Base-by-base conservation (phyloP, 768 basidiomycete species). In the Psilocybe subaeruginosa region DNA sequence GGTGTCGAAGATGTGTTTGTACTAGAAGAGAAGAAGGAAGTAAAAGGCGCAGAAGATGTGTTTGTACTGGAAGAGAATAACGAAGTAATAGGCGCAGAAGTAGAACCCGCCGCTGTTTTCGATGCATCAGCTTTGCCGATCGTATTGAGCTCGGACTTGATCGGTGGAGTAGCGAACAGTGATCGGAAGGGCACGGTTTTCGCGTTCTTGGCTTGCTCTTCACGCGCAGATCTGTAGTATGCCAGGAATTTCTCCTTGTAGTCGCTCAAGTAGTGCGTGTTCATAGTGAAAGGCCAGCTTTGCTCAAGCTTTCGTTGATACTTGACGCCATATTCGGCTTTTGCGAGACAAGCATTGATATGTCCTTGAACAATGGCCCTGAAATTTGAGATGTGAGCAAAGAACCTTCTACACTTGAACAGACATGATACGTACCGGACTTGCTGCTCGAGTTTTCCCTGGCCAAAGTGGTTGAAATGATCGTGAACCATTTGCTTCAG, bases 281-380 rank as follows among this genome's bases (percentile, higher is more conserved):
- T 88, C 7, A 85, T 69, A 0, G 87, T 86, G 6, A 79, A 80
- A 0, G 87, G 85, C 84, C 85, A 86, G 0, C 69, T 56, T 12
- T 43, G 11, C n/a, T 43, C 41, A 7, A 43, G 41, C 14, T 8
- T 43, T 16, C 41, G 41, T 12, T 43, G 41, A 43, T 43, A 43
- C n/a, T 43, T 43, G 14, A 90, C 75, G 48, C 70, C 76, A 16
- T 72, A 68, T 30, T 79, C 73, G 0, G 85, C 75, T 3, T 65
- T 68, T 0, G 74, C 69, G 6, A 78, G 73, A 23, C 82, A 80
- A 4, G 74, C 63, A 19, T 80, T 77, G 39, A 89, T 70, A 60
- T 87, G 82, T 0, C 85, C 80, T 7, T 80, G 70, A 2, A 90
- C 69, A 30, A 73, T 68, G 9, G 56, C 56, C 49, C 73, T 73